Evolutionary conservation across 805 yeast genomes (phyloP).

Genomic region (Nakazawaea laoshanensis): DNA sequence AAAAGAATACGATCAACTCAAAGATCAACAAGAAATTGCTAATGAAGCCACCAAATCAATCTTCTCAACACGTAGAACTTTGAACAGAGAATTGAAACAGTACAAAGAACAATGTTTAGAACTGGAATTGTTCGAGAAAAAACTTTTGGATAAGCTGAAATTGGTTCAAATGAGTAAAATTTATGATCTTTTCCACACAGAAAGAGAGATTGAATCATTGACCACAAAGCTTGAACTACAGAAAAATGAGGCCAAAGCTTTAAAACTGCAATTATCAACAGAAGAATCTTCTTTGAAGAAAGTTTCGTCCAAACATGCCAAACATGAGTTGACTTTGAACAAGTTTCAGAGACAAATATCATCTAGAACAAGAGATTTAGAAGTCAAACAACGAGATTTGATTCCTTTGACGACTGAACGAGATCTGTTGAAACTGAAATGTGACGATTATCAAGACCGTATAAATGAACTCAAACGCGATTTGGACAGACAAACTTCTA

Average conservation of each 20-base stretch:
- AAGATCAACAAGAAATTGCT: conserved; percentile 57
- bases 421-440: conserved; percentile 36
- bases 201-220: conserved; percentile 28
- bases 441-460: conserved; percentile 36
- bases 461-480: conserved; percentile 44
- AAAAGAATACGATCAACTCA: conserved; percentile 56
- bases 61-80: conserved; percentile 59
- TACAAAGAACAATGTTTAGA: conserved; percentile 71
- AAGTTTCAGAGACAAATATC: conserved; percentile 30
- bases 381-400: conserved; percentile 35
- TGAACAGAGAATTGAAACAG: conserved; percentile 67
- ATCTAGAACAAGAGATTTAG: conserved; percentile 30
- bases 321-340: conserved; percentile 31
- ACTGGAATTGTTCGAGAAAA: conserved; percentile 55
- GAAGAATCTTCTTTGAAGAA: conserved; percentile 22
- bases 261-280: conserved; percentile 21
- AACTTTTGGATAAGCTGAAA: conserved; percentile 37
- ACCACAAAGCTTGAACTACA: conserved; percentile 25
- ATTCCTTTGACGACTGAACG: conserved; percentile 58
- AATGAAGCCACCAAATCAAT: conserved; percentile 55
- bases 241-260: conserved; percentile 26
- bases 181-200: conserved; percentile 59
- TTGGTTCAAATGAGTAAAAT: conserved; percentile 43
- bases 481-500: conserved; percentile 37
- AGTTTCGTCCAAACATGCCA: conserved; percentile 33